These are phyloP conservation scores for Fusarium phyllophilum DNA, from an alignment of 2,329 filamentous ascomycete genomes.

Conservation along the genomic window DNA sequence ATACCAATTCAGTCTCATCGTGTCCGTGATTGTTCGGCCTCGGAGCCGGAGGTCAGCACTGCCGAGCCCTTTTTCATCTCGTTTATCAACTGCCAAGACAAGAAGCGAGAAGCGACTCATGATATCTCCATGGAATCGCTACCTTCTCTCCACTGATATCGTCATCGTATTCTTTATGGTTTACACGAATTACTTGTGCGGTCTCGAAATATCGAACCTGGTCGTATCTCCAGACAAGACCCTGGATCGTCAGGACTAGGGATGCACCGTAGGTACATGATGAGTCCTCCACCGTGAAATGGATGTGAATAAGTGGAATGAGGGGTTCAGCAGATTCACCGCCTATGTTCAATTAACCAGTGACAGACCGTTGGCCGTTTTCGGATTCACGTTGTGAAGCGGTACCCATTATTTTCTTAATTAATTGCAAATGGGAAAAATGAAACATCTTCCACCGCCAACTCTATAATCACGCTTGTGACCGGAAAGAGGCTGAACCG, in stretches of 20 bases:
- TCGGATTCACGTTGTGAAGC: conserved; percentile 5
- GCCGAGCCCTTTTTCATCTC: conserved; percentile 19
- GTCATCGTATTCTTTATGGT: conserved; percentile 13
- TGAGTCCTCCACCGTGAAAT: conserved; percentile 11
- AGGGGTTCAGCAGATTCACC: conserved; percentile 30
- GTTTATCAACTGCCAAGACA: conserved; percentile 28
- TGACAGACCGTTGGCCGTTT: conserved; percentile 4
- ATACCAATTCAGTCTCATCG: neutral
- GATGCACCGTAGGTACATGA: neutral
- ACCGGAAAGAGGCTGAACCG: neutral
- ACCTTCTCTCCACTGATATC: conserved; percentile 22
- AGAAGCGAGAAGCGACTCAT: conserved; percentile 7
- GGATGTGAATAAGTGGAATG: conserved; percentile 22
- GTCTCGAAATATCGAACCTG: neutral
- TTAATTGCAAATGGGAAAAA: neutral
- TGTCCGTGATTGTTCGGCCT: conserved; percentile 31
- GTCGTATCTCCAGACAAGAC: conserved; percentile 23
- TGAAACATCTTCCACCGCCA: conserved; percentile 19
- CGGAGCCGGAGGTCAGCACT: conserved; percentile 10
- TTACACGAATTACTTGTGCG: conserved; percentile 9
- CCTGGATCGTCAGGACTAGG: conserved; percentile 30
- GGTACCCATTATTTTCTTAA: conserved; percentile 18
- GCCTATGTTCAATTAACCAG: conserved; percentile 12
- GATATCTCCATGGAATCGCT: conserved; percentile 3
- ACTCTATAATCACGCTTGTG: conserved; percentile 8